Base-by-base conservation (phyloP, 2,329 filamentous ascomycete species). In the Alternaria sp. region DNA sequence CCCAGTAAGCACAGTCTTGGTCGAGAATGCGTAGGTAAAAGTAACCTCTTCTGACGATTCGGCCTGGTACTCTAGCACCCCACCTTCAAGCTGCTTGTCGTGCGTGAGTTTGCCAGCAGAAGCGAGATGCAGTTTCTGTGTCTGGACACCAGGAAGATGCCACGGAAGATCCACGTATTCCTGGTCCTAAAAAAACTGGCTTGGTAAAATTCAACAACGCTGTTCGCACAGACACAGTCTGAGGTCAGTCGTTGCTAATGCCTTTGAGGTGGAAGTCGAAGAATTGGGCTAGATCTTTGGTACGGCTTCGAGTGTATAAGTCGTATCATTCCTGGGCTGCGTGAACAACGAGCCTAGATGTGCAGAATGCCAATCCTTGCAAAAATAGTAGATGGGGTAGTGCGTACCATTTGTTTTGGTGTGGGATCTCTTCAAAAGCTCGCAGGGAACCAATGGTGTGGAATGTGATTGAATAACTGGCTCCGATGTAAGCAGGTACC, bases 231-330 rank as follows among this genome's bases (percentile, higher is more conserved):
- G 69, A 70, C 0, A 81, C 80, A 0, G 81, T 84, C 36, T 77
- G 68, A 51, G 82, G 78, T 80, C 80, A 84, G 13, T 66, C 79
- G 52, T 84, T 84, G 2, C 78, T 53, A 0, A 71, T 67, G 0
- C 70, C 78, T 36, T 80, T 81, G 14, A 83, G 69, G 55, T 79
- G 84, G 3, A 65, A 69, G 53, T 83, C 81, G 52, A 83, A 83
- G 68, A 83, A 84, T 21, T 49, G 48, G 8, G 49, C n/a, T 2
- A 69, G 53, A 28, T 69, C 60, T 21, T 58, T 51, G 11, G 54
- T 63, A 10, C 41, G 31, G 5, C 51, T 8, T 6, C 49, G 17
- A 5, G 49, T 29, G 54, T 63, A 69, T 2, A 65, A 14, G 37
- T 69, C 65, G 36, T 60, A 52, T 61, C 66, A 70, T 55, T 70